Conservation (phyloP, 108 stramenopile species). For the Nitzschia sp. region DNA sequence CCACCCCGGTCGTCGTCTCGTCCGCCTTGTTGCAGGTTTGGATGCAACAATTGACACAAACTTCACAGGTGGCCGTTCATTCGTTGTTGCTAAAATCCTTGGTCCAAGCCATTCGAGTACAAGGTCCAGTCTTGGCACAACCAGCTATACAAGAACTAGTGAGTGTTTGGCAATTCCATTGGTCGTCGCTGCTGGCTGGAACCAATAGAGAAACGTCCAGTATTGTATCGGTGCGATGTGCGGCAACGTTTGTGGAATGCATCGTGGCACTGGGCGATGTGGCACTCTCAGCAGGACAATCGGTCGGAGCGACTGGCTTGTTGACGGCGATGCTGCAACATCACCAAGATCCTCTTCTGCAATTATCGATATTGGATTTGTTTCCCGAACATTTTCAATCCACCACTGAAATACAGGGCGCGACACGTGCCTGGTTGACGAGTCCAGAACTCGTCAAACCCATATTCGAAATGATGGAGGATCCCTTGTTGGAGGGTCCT, state of each 20-base stretch:
- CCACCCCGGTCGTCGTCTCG: neutral
- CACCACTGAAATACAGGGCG: neutral
- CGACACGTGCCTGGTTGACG: constrained; percentile 8
- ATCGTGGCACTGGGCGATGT: neutral
- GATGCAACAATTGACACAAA: constrained; percentile 18
- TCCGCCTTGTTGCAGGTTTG: constrained; percentile 13
- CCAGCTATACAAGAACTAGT: constrained; percentile 6
- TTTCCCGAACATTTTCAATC: constrained; percentile 18
- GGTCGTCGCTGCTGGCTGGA: neutral
- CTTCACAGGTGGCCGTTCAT: constrained; percentile 12
- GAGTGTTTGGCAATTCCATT: neutral
- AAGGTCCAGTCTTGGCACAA: neutral
- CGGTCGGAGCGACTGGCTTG: neutral
- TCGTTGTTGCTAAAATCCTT: constrained; percentile 6
- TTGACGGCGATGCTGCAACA: constrained; percentile 10
- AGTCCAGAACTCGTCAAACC: neutral
- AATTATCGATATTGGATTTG: constrained; percentile 27
- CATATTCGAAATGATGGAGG: constrained; percentile 13
- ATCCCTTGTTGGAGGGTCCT: constrained; percentile 24
- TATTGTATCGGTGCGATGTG: constrained; percentile 29
- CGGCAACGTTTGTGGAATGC: neutral
- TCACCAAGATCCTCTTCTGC: constrained; percentile 23
- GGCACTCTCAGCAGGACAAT: neutral
- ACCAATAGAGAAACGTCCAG: neutral
- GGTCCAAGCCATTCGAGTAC: neutral